Base-by-base conservation (phyloP, 2,329 filamentous ascomycete genomes). In the Ophiosphaerella korrae region DNA sequence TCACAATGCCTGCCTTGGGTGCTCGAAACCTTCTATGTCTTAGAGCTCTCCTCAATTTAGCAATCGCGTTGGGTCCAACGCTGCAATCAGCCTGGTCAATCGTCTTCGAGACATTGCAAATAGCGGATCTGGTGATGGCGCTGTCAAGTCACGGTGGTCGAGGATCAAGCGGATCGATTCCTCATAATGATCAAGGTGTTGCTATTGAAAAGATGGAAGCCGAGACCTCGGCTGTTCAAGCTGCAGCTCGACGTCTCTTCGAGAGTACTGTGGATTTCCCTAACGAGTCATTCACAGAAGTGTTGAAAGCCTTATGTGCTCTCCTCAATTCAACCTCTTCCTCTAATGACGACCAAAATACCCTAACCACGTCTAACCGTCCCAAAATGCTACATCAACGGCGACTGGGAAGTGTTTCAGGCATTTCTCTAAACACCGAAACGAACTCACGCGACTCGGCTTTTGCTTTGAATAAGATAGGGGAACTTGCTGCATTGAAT, bases 251-350 rank as follows among this genome's bases (percentile, higher is more conserved):
- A 1, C 86, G 94, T 55, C 80, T 99, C 14, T 87, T 97, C 50
- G 94, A 97, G 70, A 96, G 92, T 73, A 97, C 92, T 0, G 81
- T 88, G 13, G 92, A 97, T 62, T 97, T 96, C 64, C 90, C 92
- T 0, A 92, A 93, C 57, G 81, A 86, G 13, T 81, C 91, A 0
- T 97, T 97, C 63, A 77, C 88, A 5, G 84, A 90, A 56, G 85
- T 97, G 8, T 79, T 97, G 1, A 78, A 81, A 46, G 88, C 92
- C 0, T 81, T 96, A 3, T 92, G 91, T 64, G 80, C 82, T 39
- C 78, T 97, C 6, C 79, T 96, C 5, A 80, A 73, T 41, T 60
- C 60, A 5, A 65, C 57, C 21, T 55, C 52, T 16, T 41, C 52
- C n/a, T 45, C 53, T 13, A 57, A 64, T 16, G 69, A 58, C 43